phyloP scores from a whole-genome alignment of 2,329 filamentous ascomycete species.

The Epichloe scottii region DNA sequence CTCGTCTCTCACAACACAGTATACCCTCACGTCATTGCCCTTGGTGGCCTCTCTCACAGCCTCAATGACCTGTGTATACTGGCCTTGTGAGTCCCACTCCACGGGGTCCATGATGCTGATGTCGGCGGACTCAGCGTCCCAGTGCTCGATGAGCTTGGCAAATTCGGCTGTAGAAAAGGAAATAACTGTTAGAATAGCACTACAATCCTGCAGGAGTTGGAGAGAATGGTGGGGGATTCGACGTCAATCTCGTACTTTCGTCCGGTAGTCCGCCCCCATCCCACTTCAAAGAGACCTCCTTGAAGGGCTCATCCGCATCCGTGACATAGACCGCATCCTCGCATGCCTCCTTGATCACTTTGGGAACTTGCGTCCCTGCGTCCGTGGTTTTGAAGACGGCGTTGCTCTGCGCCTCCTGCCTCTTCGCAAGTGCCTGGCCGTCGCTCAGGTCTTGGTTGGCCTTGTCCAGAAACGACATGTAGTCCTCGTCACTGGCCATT shows the following conservation, averaged over 20 bases:
- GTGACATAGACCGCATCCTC: slow-evolving; percentile 57
- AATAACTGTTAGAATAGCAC: not conserved
- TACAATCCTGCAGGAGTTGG: not conserved
- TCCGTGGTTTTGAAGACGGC: slow-evolving; percentile 39
- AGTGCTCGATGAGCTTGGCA: slow-evolving; percentile 50
- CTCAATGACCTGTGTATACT: slow-evolving; percentile 57
- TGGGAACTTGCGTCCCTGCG: slow-evolving; percentile 46
- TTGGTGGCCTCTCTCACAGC: slow-evolving; percentile 52
- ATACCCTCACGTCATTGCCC: slow-evolving; percentile 61
- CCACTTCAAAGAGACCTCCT: slow-evolving; percentile 58
- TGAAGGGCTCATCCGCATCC: slow-evolving; percentile 79
- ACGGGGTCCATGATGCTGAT: slow-evolving; percentile 54
- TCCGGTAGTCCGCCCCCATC: slow-evolving; percentile 41
- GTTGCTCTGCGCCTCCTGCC: slow-evolving; percentile 10
- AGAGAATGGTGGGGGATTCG: not conserved
- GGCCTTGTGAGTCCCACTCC: slow-evolving; percentile 60
- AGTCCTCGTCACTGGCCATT: slow-evolving; percentile 71
- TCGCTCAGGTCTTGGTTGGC: slow-evolving; percentile 68
- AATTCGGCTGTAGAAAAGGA: slow-evolving; percentile 47
- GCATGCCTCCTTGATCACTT: slow-evolving; percentile 35
- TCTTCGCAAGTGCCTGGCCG: slow-evolving; percentile 9
- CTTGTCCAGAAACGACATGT: slow-evolving; percentile 75
- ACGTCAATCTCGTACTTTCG: slow-evolving; percentile 38
- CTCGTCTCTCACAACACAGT: slow-evolving; percentile 50
- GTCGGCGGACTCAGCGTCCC: slow-evolving; percentile 36